Evolutionary conservation across 148 eudicot species (phyloP).

Genomic region (Agrostemma githago): DNA sequence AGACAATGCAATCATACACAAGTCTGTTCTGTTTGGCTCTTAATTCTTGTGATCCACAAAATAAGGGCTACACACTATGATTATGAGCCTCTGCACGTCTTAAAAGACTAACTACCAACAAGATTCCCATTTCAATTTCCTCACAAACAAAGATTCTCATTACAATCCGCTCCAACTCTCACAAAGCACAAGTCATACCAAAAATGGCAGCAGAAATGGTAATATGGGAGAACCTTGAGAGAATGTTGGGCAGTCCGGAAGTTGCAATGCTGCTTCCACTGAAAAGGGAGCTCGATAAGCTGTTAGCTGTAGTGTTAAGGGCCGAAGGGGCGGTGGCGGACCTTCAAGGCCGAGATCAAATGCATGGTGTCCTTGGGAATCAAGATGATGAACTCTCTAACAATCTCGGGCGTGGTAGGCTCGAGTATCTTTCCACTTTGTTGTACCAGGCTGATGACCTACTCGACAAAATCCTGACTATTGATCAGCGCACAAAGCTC

Average conservation of each 20-base stretch:
- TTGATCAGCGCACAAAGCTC: neutral
- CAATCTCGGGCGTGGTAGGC: neutral
- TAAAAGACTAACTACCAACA: too few relatives aligned
- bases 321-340: neutral
- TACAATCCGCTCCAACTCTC: too few relatives aligned
- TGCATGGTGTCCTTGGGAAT: neutral
- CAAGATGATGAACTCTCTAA: neutral
- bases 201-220: neutral
- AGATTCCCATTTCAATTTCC: too few relatives aligned
- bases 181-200: neutral
- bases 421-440: constrained; percentile 1
- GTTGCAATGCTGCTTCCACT: neutral
- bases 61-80: too few relatives aligned
- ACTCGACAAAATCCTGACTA: constrained; percentile 1
- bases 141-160: too few relatives aligned
- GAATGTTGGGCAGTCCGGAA: neutral
- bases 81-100: too few relatives aligned
- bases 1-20: too few relatives aligned
- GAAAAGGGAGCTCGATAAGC: neutral
- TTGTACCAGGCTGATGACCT: constrained; percentile 1
- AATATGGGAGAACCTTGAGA: neutral
- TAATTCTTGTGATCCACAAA: too few relatives aligned
- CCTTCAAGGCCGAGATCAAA: neutral
- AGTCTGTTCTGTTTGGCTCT: too few relatives aligned
- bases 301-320: neutral